A percentile compares a stretch with the other conserved stretches of the same genome.
phyloP scores from a whole-genome alignment of 2,329 filamentous ascomycete species.

The Hypoxylon sp. region DNA sequence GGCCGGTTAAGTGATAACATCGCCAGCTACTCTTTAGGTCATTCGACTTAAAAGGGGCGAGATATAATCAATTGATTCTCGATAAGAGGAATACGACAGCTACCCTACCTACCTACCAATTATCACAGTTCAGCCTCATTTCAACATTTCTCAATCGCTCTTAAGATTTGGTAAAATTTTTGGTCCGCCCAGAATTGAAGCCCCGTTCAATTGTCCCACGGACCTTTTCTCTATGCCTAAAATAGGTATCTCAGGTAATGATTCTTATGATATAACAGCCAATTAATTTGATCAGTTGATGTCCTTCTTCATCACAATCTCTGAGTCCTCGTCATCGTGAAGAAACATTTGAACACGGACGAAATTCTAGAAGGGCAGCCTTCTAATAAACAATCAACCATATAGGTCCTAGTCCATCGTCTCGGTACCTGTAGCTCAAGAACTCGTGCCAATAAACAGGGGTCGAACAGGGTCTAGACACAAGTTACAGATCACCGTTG shows the following conservation, averaged over 20 bases:
- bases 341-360: constrained; percentile 11
- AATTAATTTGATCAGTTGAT: constrained; percentile 14
- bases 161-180: constrained; percentile 21
- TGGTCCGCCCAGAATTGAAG: constrained; percentile 29
- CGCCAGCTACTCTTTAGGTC: background rate
- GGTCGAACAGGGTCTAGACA: constrained; percentile 39
- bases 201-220: constrained; percentile 30
- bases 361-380: constrained; percentile 20
- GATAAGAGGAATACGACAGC: background rate
- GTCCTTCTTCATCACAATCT: background rate
- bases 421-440: constrained; percentile 6
- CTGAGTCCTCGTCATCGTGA: too few species aligned
- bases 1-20: constrained; percentile 1
- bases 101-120: background rate
- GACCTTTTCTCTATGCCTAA: constrained; percentile 21
- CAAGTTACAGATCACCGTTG: constrained; percentile 38
- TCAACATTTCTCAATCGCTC: constrained; percentile 22
- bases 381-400: constrained; percentile 9
- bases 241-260: constrained; percentile 13
- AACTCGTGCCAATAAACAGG: constrained; percentile 29
- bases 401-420: constrained; percentile 1
- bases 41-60: background rate
- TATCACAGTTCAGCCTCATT: constrained; percentile 38
- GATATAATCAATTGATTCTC: background rate
- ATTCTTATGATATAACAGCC: constrained; percentile 18